Evolutionary conservation across 1,284 basidiomycete species (phyloP).

Genomic region (Tilletia walkeri): DNA sequence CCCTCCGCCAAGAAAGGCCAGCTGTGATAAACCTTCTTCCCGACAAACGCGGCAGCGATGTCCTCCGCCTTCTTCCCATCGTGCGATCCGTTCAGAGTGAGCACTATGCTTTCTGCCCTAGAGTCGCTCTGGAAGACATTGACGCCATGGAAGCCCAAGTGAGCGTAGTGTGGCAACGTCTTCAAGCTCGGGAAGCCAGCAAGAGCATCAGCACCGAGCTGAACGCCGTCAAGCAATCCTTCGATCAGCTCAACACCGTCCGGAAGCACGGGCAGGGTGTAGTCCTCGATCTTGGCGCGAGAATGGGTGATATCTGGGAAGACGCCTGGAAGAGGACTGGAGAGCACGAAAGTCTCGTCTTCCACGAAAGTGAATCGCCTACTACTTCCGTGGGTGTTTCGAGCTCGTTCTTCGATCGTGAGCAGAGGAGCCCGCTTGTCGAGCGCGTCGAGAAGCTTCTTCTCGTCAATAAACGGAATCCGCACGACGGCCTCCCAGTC

Average conservation of each 20-base stretch:
- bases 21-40: slow-evolving; percentile 73
- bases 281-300: slow-evolving; percentile 73
- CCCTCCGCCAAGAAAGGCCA: slow-evolving; percentile 98
- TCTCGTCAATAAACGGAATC: slow-evolving; percentile 94
- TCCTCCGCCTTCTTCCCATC: slow-evolving; percentile 66
- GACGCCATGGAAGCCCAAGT: slow-evolving; percentile 80
- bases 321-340: slow-evolving; percentile 88
- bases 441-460: slow-evolving; percentile 69
- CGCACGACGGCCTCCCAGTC: slow-evolving; percentile 99
- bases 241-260: slow-evolving; percentile 76
- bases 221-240: slow-evolving; percentile 84
- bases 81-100: slow-evolving; percentile 75
- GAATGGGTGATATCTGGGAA: slow-evolving; percentile 87
- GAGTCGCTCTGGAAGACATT: slow-evolving; percentile 90
- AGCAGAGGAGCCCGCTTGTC: slow-evolving; percentile 73
- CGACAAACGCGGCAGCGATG: slow-evolving; percentile 73
- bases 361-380: slow-evolving; percentile 74
- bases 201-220: slow-evolving; percentile 78
- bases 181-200: slow-evolving; percentile 94
- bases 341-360: slow-evolving; percentile 65
- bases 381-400: slow-evolving; percentile 78
- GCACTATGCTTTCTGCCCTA: slow-evolving; percentile 85
- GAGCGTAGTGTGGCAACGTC: slow-evolving; percentile 76
- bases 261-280: slow-evolving; percentile 72
- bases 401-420: slow-evolving; percentile 70